Evolutionary conservation across 495 filamentous ascomycete genomes (phyloP), one percentile per base, ranked within the genome.

Genomic region (Thozetella sp.): DNA sequence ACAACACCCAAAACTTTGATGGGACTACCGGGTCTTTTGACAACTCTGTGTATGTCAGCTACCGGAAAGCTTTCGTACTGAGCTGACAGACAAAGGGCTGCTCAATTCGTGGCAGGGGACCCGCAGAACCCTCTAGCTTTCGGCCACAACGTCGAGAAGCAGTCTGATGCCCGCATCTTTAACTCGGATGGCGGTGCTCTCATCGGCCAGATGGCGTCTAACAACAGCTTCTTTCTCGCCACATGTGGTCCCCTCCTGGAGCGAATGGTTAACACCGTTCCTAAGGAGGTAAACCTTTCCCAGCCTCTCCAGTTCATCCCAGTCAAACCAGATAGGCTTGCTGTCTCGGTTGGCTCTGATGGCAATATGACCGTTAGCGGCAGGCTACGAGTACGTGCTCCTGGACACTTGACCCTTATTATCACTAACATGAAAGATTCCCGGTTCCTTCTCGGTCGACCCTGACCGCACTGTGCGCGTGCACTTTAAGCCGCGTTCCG

Each of bases 81-180:
- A 48, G 30, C 30, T 37, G 30, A 37, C 30, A 15, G 30, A 15
- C 30, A 4, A 48, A 48, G 43, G 10, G 43, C 43, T 10, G 6
- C n/a, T 4, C 10, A 48, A n/a, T 48, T 48, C n/a, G 43, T 48
- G 11, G 43, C 43, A 48, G n/a, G n/a, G 11, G 43, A 10, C 3
- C 12, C 43, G 9, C 43, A 48, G n/a, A 72, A 72, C 25, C 10
- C 43, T 3, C n/a, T 48, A 3, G 43, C 43, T n/a, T 48, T 48
- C n/a, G 43, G 43, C n/a, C 43, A 37, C 25, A 70, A 73, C n/a
- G 57, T 45, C 1, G 60, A 66, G 22, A 69, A 64, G 10, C 67
- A 72, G 26, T 78, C 77, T 2, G 77, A 80, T 62, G 48, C 59
- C 22, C 60, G 67, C 12, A 65, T 80, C 20, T 80, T 74, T 56